Conservation (phyloP, 176 grass and related monocot genomes). For the Neostapfia colusana region DNA sequence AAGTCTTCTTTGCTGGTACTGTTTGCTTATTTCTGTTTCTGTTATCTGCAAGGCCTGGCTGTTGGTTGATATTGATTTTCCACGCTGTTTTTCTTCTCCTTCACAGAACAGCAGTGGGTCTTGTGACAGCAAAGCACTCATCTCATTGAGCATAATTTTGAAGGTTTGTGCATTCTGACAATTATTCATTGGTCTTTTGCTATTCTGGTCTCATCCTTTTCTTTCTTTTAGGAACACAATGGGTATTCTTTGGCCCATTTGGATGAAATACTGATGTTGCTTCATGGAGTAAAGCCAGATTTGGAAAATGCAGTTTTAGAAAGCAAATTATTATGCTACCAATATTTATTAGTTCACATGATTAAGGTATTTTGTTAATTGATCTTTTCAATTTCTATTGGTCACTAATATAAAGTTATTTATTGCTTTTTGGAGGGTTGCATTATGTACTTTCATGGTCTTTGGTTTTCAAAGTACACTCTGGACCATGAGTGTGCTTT, state of each 20-base stretch:
- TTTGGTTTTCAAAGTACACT: conserved; percentile 12
- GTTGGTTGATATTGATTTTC: conserved; percentile 16
- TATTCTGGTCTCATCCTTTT: conserved; percentile 20
- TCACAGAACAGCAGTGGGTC: conserved; percentile 53
- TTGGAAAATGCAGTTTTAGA: conserved; percentile 51
- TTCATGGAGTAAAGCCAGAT: conserved; percentile 68
- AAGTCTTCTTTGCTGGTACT: conserved; percentile 82
- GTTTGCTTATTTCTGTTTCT: conserved; percentile 32
- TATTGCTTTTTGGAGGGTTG: conserved; percentile 19
- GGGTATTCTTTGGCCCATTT: conserved; percentile 61
- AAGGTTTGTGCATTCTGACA: conserved; percentile 57
- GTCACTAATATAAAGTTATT: background rate
- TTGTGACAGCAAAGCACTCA: conserved; percentile 69
- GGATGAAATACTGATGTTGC: conserved; percentile 85
- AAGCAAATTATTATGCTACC: conserved; percentile 77
- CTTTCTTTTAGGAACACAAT: conserved; percentile 65
- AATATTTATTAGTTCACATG: conserved; percentile 82
- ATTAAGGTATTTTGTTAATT: conserved; percentile 59
- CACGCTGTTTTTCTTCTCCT: conserved; percentile 33
- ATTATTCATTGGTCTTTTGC: background rate
- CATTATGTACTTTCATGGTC: conserved; percentile 9
- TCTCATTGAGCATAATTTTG: conserved; percentile 74
- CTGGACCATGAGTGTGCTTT: background rate
- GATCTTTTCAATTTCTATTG: background rate
- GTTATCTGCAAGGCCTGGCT: conserved; percentile 1